These are phyloP conservation scores for Cladophialophora bantiana DNA, from an alignment of 2,329 filamentous ascomycete species.

Conservation along the genomic window DNA sequence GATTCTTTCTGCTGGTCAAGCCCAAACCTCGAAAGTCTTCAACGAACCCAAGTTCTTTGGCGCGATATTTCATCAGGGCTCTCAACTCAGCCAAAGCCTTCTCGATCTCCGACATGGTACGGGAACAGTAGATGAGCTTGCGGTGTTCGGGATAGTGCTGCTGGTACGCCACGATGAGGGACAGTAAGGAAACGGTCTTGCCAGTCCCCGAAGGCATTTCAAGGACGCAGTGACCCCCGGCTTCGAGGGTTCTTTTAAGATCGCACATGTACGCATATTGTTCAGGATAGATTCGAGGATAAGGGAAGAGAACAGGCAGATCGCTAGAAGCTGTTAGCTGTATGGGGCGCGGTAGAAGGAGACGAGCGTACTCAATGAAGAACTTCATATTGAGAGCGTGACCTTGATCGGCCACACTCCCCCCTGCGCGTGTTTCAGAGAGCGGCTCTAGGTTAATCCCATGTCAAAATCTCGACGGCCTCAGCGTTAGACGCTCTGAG, in stretches of 20 bases:
- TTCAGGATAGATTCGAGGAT: conserved; percentile 75
- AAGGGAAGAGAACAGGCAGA: conserved; percentile 75
- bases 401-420: conserved; percentile 16
- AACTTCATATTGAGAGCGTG: conserved; percentile 70
- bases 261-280: conserved; percentile 85
- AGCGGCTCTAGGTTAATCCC: not conserved
- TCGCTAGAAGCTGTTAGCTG: conserved; percentile 56
- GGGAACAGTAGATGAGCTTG: conserved; percentile 98
- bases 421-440: not conserved
- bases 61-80: conserved; percentile 91
- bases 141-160: conserved; percentile 90
- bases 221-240: conserved; percentile 90
- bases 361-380: conserved; percentile 69
- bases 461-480: not conserved
- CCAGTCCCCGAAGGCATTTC: conserved; percentile 99
- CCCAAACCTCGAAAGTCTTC: conserved; percentile 95
- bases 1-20: conserved; percentile 93
- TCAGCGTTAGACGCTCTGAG: not conserved
- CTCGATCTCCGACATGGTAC: conserved; percentile 99
- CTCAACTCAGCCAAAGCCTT: conserved; percentile 93
- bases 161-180: conserved; percentile 95
- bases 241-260: conserved; percentile 88
- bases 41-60: conserved; percentile 83
- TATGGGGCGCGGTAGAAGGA: not conserved
- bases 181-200: conserved; percentile 94